Evolutionary conservation across 2,329 filamentous ascomycete species (phyloP), one percentile per base, ranked within the genome.

Genomic region (Trichoderma sp.): DNA sequence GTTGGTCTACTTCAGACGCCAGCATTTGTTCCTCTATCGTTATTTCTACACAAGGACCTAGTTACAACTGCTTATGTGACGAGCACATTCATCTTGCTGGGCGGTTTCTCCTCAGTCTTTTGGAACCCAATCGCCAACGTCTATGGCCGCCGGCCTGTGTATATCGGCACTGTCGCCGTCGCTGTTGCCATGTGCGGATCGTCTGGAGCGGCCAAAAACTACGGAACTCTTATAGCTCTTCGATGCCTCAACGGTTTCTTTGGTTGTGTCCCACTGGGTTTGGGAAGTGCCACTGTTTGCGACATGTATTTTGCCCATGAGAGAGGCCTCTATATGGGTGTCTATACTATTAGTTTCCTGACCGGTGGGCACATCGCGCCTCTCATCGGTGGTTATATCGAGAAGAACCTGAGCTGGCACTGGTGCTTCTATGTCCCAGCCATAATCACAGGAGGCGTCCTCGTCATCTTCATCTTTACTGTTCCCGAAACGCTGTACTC

Each of bases 251-350:
- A 72, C 21, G 69, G 69, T 11, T 72, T 72, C 11, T 72, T 72
- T 27, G 59, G 69, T 4, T 60, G 69, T 31, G 69, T 72, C 1
- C 69, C 69, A 9, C 29, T 72, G 14, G 69, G 69, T 21, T 16
- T 72, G 29, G 69, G 69, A 16, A 72, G 69, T 27, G 69, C 69
- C 29, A 72, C 35, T 16, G 69, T 72, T 9, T 72, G 69, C n/a
- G 69, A 72, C 59, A 72, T 72, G 69, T 72, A 35, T 50, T 72
- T 72, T n/a, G 69, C 69, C 29, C 69, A 72, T 18, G 69, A 72
- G 45, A 29, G 69, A 35, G 69, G 69, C 7, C 11, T 72, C 18
- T 72, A 72, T 18, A 72, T 72, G 69, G 69, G 69, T 8, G 24
- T 72, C n/a, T 72, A 72, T 53, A 72, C 69, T 6, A 72, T 72